Evolutionary conservation across 129 eudicot genomes (phyloP).

Genomic region (sunflower (Helianthus annuus)): DNA sequence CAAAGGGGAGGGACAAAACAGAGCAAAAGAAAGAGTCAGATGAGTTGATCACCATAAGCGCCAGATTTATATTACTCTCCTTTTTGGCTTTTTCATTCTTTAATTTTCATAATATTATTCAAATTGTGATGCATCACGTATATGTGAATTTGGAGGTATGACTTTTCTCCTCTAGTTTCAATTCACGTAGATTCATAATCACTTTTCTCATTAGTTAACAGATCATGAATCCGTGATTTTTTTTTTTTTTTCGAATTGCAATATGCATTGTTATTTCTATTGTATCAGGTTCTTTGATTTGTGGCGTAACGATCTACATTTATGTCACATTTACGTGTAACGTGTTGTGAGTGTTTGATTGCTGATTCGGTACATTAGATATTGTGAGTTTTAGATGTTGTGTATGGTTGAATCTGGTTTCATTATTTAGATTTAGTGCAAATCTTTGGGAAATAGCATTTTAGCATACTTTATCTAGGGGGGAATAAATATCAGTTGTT

Average conservation of each 20-base stretch:
- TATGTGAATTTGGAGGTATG: slow-evolving; percentile 10
- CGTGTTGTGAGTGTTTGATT: not conserved
- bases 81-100: not conserved
- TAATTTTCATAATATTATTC: not conserved
- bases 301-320: not conserved
- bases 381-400: too few relatives aligned
- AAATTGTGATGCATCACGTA: slow-evolving; percentile 27
- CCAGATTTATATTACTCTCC: slow-evolving; percentile 25
- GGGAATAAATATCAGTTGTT: too few relatives aligned
- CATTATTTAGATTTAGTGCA: too few relatives aligned
- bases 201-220: not conserved
- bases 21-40: slow-evolving; percentile 9
- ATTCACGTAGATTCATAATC: not conserved
- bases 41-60: slow-evolving; percentile 3
- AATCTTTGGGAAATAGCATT: too few relatives aligned
- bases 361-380: too few relatives aligned
- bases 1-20: not conserved
- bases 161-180: slow-evolving; percentile 1
- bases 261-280: too few relatives aligned
- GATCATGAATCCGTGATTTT: slow-evolving; percentile 9
- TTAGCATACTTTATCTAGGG: too few relatives aligned
- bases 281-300: not conserved
- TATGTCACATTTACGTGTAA: not conserved
- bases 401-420: too few relatives aligned
- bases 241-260: not conserved